phyloP scores from a whole-genome alignment of 2,329 filamentous ascomycete genomes.

The Paradendryphiella salina region DNA sequence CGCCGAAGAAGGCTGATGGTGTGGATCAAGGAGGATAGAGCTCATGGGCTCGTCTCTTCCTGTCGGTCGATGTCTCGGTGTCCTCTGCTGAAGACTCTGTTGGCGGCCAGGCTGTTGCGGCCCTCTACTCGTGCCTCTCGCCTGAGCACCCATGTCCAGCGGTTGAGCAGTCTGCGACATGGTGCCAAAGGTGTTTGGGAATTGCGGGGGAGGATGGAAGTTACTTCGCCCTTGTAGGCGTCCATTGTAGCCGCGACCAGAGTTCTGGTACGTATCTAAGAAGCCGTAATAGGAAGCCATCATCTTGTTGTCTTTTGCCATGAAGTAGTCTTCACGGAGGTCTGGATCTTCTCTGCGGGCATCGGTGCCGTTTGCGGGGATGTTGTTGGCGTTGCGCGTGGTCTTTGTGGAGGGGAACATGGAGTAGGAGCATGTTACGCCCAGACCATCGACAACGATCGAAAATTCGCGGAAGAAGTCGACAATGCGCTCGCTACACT shows the following conservation, averaged over 20 bases:
- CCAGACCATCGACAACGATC: slow-evolving; percentile 92
- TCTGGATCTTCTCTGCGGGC: slow-evolving; percentile 54
- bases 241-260: slow-evolving; percentile 41
- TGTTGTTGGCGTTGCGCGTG: slow-evolving; percentile 55
- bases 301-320: slow-evolving; percentile 97
- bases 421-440: slow-evolving; percentile 95
- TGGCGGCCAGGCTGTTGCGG: slow-evolving; percentile 21
- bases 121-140: slow-evolving; percentile 34
- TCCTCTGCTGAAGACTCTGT: slow-evolving; percentile 30
- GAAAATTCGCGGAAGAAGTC: slow-evolving; percentile 99
- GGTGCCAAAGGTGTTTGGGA: slow-evolving; percentile 65
- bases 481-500: slow-evolving; percentile 87
- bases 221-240: slow-evolving; percentile 36
- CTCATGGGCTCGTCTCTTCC: slow-evolving; percentile 63
- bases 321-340: slow-evolving; percentile 87
- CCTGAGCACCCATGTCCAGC: slow-evolving; percentile 44
- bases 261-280: slow-evolving; percentile 74
- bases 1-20: slow-evolving; percentile 67
- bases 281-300: slow-evolving; percentile 96
- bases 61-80: slow-evolving; percentile 26
- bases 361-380: slow-evolving; percentile 45
- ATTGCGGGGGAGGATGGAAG: slow-evolving; percentile 75
- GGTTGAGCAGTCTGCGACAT: slow-evolving; percentile 55
- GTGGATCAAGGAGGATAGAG: slow-evolving; percentile 73
- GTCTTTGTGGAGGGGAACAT: slow-evolving; percentile 96